phyloP scores from a whole-genome alignment of 2,329 filamentous ascomycete genomes.

The Fusarium kyushuense region DNA sequence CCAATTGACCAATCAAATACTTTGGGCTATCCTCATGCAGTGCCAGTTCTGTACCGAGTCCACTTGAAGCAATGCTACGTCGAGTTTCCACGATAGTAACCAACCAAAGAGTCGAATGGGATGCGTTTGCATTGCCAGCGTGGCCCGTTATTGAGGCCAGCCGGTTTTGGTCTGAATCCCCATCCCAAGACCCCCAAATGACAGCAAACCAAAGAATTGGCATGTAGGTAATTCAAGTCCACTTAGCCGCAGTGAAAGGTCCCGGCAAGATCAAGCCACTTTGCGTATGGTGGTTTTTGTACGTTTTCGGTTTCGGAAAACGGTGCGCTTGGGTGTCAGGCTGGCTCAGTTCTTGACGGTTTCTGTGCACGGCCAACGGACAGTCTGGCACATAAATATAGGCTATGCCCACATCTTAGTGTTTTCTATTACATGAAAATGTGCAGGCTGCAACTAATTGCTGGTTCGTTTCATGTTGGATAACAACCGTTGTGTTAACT shows the following conservation, averaged over 20 bases:
- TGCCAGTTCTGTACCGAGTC: conserved; percentile 13
- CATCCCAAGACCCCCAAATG: conserved; percentile 7
- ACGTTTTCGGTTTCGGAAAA: conserved; percentile 35
- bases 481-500: conserved; percentile 14
- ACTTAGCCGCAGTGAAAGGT: conserved; percentile 39
- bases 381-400: conserved; percentile 24
- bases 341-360: conserved; percentile 22
- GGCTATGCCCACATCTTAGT: conserved; percentile 21
- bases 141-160: conserved; percentile 44
- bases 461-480: conserved; percentile 15
- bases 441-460: conserved; percentile 15
- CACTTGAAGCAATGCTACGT: conserved; percentile 37
- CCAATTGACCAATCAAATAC: conserved; percentile 42
- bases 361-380: conserved; percentile 26
- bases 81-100: conserved; percentile 11
- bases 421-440: conserved; percentile 9
- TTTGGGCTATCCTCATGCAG: conserved; percentile 12
- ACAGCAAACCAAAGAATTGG: conserved; percentile 19
- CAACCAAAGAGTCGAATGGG: conserved; percentile 32
- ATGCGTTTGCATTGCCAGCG: conserved; percentile 44
- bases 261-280: conserved; percentile 35
- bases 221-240: conserved; percentile 42
- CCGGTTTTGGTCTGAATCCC: conserved; percentile 22
- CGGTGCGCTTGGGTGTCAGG: conserved; percentile 37
- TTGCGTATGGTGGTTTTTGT: conserved; percentile 39